Percentiles rank a stretch among this genome's conserved stretches.
phyloP scores from a whole-genome alignment of 225 moss, liverwort and hornwort genomes.

The Neckera pumila region DNA sequence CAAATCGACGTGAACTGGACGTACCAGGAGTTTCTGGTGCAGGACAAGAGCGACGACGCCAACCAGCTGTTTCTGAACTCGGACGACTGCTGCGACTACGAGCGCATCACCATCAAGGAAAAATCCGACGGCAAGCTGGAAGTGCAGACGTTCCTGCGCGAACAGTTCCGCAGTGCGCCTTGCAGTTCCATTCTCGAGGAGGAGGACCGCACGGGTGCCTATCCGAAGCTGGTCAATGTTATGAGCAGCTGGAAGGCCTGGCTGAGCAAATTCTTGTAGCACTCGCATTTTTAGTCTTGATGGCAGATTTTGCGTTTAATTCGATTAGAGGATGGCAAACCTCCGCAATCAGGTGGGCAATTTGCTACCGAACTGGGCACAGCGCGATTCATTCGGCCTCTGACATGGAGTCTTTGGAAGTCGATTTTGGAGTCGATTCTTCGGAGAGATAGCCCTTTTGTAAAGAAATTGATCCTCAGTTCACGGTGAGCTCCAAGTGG shows the following conservation, averaged over 20 bases:
- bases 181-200: background rate
- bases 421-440: background rate
- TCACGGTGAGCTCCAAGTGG: background rate
- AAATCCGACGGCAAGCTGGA: background rate
- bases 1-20: background rate
- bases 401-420: background rate
- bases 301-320: background rate
- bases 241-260: background rate
- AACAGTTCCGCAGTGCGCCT: background rate
- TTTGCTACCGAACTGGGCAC: background rate
- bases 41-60: background rate
- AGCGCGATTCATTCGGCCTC: background rate
- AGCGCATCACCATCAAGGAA: background rate
- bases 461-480: background rate
- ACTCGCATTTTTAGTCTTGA: background rate
- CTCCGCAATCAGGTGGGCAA: background rate
- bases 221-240: background rate
- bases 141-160: background rate
- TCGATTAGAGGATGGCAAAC: background rate
- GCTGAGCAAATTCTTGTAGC: background rate
- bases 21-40: background rate
- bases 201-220: background rate
- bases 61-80: background rate
- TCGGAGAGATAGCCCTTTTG: background rate
- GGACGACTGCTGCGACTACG: background rate